These are phyloP conservation scores for Calocybe cyanea DNA, from an alignment of 768 basidiomycete genomes.

Conservation along the genomic window DNA sequence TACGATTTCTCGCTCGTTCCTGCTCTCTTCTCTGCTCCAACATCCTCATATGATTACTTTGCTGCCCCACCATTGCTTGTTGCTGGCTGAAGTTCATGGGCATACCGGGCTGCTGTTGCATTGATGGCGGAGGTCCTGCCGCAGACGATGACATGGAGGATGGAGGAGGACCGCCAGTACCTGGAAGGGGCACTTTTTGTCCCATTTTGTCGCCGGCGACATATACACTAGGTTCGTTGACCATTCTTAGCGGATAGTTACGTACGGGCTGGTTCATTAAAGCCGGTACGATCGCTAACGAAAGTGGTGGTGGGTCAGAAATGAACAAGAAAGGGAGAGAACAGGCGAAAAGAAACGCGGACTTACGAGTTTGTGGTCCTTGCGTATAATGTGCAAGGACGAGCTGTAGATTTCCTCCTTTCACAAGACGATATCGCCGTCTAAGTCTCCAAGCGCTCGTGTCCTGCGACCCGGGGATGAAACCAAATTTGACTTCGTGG, in stretches of 20 bases:
- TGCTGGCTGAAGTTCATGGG: slow-evolving; percentile 39
- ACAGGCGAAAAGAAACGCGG: not conserved
- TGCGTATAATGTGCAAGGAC: slow-evolving; percentile 75
- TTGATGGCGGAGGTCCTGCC: slow-evolving; percentile 23
- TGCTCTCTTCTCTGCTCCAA: slow-evolving; percentile 63
- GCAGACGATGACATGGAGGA: slow-evolving; percentile 1
- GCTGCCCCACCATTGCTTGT: slow-evolving; percentile 70
- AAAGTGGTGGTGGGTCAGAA: slow-evolving; percentile 8
- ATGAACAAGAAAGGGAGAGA: slow-evolving; percentile 6
- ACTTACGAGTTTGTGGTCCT: slow-evolving; percentile 54
- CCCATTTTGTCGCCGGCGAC: slow-evolving; percentile 73
- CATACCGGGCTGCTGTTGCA: slow-evolving; percentile 28
- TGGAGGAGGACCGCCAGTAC: slow-evolving; percentile 20
- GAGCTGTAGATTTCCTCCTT: slow-evolving; percentile 72
- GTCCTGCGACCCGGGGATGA: slow-evolving; percentile 65
- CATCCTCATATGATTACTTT: slow-evolving; percentile 68
- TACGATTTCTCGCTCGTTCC: slow-evolving; percentile 50
- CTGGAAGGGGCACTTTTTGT: slow-evolving; percentile 53
- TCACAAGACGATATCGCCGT: slow-evolving; percentile 65
- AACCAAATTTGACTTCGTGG: slow-evolving; percentile 69
- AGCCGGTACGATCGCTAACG: slow-evolving; percentile 54
- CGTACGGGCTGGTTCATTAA: slow-evolving; percentile 62
- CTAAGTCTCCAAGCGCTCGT: slow-evolving; percentile 62
- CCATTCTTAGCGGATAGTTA: slow-evolving; percentile 62
- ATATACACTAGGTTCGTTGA: slow-evolving; percentile 65